Base-by-base conservation (phyloP, 2,329 filamentous ascomycete species). In the Nemania serpens region DNA sequence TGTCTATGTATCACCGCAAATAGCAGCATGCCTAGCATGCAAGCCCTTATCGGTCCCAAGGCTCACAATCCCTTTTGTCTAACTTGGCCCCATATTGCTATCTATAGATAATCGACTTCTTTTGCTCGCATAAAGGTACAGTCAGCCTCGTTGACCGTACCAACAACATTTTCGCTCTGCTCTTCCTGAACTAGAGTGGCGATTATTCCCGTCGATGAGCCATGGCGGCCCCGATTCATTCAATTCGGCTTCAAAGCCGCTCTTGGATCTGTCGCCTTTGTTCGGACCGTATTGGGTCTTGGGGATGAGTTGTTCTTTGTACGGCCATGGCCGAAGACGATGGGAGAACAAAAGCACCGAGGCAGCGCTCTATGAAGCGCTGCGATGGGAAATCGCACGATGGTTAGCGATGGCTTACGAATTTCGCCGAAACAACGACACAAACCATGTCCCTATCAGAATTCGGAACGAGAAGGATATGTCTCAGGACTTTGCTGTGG, bases 261-360 rank as follows among this genome's bases (percentile, higher is more conserved):
- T 54, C 68, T 60, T 62, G 64, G 68, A 61, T 17, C 47, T 22
- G 4, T 17, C 18, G 42, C 46, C 70, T 71, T 73, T 73, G 69
- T 73, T 55, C 52, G 34, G 51, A 18, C 45, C 43, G 60, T 51
- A 69, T 51, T 41, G 25, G 46, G 20, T 47, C 47, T 65, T 55
- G 53, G 56, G 49, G 61, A 58, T 41, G 47, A 62, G 55, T 15
- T 46, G 43, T 48, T 50, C 71, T 71, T 73, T 72, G 70, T 71
- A 17, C 45, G 15, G 42, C n/a, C 41, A 48, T 54, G 58, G 48
- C 45, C 29, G 65, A 64, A 65, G 59, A 55, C 56, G 63, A 67
- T 48, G 45, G 33, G 43, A 53, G 51, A 61, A 69, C 62, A 69
- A 68, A 68, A 68, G 48, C 56, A 61, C 36, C 41, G 25, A 54